Base-by-base conservation (phyloP, 345 rosid species). In the Capsella bursapastoris region DNA sequence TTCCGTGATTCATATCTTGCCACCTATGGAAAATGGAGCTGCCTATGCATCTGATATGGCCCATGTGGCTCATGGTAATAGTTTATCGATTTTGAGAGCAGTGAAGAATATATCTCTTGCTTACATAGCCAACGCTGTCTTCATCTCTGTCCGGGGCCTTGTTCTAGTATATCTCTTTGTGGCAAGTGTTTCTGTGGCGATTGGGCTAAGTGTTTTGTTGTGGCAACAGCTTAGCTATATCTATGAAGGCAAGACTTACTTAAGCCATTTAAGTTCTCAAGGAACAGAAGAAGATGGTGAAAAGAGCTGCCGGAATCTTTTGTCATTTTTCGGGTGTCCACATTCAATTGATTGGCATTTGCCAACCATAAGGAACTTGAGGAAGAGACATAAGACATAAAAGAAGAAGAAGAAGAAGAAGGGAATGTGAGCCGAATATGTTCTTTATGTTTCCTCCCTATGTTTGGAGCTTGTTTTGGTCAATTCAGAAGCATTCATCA, bases 201-300 rank as follows among this genome's bases (percentile, higher is more conserved):
- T 86, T 7, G 97, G 97, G 49, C 80, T 89, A 49, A 80, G 83
- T 60, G 82, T 88, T 65, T 93, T 94, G 67, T 79, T 91, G 29
- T 89, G 93, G 95, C 98, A 92, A 79, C 96, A 92, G 76, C 89
- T 92, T 15, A 84, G 68, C 74, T 92, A 82, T 66, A 88, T 92
- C 52, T 89, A 84, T n/a, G 87, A 83, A 77, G 97, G 97, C 38
- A 77, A 83, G 77, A 92, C 96, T 34, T 92, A 89, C 77, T 80
- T 90, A 5, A 82, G 86, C 81, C 92, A 87, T 73, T 75, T 94
- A 69, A 85, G 84, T 53, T 79, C 88, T 4, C 80, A 72, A 64
- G 93, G 82, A 78, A 67, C 68, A 37, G 87, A 80, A 5, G 77
- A 74, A 56, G 72, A 57, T 75, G 87, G 84, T 15, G 86, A 55